Base-by-base conservation (phyloP, 2,329 filamentous ascomycete genomes). In the Dothiorella sarmentorum region DNA sequence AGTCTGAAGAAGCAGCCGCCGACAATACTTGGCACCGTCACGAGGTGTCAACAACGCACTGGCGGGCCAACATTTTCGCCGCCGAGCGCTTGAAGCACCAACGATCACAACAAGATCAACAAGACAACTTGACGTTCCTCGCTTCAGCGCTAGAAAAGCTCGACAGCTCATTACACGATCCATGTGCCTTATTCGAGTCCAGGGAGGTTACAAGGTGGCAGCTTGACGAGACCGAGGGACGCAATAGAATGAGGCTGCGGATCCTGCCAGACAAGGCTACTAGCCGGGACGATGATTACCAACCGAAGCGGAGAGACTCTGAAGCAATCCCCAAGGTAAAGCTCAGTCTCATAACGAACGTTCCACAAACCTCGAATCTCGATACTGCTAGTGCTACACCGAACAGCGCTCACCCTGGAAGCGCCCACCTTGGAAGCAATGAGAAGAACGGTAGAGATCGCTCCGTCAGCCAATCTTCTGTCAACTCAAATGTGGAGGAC, bases 31-130 rank as follows among this genome's bases (percentile, higher is more conserved):
- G 92, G 60, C 80, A 88, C 56, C 86, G 86, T n/a, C 93, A 97
- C 67, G 90, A 96, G 66, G 85, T 89, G 63, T 89, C 90, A 0
- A 93, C 94, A 58, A 87, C 85, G 38, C 87, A 93, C 60, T 99
- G 93, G 94, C 89, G 93, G 78, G 91, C 92, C 66, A 97, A 96
- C 66, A 96, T 99, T 38, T 94, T 93, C 71, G 86, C 88, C 49
- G 91, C 93, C 0, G 94, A 99, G 70, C 88, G 94, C 64, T 84
- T 93, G 68, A 97, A 96, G 70, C 88, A 96, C 63, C 93, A 97
- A 70, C 83, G 94, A 62, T 82, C 90, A 15, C 76, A 91, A 56
- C 94, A 99, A 72, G 95, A 99, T 67, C 90, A 96, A 67, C 91
- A 97, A 66, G 94, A 99, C 69, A 93, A 92, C 67, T 82, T 90